These are phyloP conservation scores for Colletotrichum agaves DNA, from an alignment of 2,329 filamentous ascomycete genomes.

Conservation along the genomic window DNA sequence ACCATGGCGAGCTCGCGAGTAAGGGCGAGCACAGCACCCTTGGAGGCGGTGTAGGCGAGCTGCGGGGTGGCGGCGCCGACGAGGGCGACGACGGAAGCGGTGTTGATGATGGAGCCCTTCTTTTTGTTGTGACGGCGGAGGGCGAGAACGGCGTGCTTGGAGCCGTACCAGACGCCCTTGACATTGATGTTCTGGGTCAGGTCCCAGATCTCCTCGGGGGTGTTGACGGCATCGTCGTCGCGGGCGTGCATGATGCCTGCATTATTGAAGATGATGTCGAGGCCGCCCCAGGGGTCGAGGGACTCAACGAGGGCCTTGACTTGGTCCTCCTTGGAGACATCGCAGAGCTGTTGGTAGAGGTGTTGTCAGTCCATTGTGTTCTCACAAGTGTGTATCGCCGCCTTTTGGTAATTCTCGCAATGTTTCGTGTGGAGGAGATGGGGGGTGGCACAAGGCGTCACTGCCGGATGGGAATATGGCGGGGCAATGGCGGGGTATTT, in stretches of 20 bases:
- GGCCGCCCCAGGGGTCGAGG: conserved; percentile 85
- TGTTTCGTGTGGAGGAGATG: conserved; percentile 4
- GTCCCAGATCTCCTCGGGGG: conserved; percentile 92
- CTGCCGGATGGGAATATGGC: conserved; percentile 7
- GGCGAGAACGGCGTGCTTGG: conserved; percentile 88
- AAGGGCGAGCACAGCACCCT: conserved; percentile 90
- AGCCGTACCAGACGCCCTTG: conserved; percentile 97
- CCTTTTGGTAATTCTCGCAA: not conserved
- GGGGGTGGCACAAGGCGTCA: conserved; percentile 10
- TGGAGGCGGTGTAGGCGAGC: conserved; percentile 92
- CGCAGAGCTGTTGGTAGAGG: conserved; percentile 54
- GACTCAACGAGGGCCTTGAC: conserved; percentile 79
- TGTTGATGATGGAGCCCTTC: conserved; percentile 88
- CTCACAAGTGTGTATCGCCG: not conserved
- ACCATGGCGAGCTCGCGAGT: conserved; percentile 92
- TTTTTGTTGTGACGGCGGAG: conserved; percentile 84
- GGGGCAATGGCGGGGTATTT: conserved; percentile 34
- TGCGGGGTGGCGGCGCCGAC: conserved; percentile 90
- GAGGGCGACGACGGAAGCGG: conserved; percentile 86
- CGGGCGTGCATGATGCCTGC: conserved; percentile 95
- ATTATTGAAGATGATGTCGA: conserved; percentile 97
- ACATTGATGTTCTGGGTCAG: conserved; percentile 94
- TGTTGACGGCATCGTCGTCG: conserved; percentile 83
- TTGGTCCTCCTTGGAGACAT: conserved; percentile 87
- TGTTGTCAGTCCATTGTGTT: not conserved